Base-by-base conservation (phyloP, 805 yeast species). In the Alloascoidea africana region DNA sequence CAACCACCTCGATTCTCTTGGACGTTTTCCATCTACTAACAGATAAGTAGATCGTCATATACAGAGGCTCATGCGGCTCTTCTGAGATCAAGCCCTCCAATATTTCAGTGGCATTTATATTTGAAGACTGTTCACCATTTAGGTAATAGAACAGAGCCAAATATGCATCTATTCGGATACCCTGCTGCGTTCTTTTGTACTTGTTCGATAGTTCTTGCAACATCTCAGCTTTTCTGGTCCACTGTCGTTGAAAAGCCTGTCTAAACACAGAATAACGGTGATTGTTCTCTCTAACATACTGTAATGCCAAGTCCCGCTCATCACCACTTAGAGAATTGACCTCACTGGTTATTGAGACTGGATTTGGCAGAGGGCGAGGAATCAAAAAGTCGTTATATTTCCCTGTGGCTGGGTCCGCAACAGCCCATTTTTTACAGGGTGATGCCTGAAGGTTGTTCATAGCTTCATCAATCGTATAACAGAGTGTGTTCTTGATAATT, bases 11-110 rank as follows among this genome's bases (percentile, higher is more conserved):
- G n/a, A 23, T 23, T 23, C 30, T 23, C n/a, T 23, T 23, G n/a
- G 30, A 8, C n/a, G 30, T 23, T 8, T 23, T 8, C 30, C 30
- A 23, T n/a, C 30, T 23, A 23, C 30, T 23, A 23, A 23, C 30
- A 8, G 8, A n/a, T 8, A 23, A 8, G n/a, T 23, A 23, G 8
- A 23, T 8, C 30, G 30, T 23, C 30, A 23, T 8, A 23, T 23
- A 23, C n/a, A 23, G n/a, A 8, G 30, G n/a, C 30, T 23, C 30
- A 8, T 23, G 30, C n/a, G 30, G 30, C n/a, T 23, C 30, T 23
- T 23, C 30, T 23, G 8, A n/a, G 30, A 23, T n/a, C 30, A 23
- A 23, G 13, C 30, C n/a, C n/a, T 23, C 30, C 13, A 23, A n/a
- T 23, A 23, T 23, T 8, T 23, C 30, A 23, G 30, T 23, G n/a